These are phyloP conservation scores for Picochlorum sp. DNA, from an alignment of 139 green algal species.

Conservation along the genomic window DNA sequence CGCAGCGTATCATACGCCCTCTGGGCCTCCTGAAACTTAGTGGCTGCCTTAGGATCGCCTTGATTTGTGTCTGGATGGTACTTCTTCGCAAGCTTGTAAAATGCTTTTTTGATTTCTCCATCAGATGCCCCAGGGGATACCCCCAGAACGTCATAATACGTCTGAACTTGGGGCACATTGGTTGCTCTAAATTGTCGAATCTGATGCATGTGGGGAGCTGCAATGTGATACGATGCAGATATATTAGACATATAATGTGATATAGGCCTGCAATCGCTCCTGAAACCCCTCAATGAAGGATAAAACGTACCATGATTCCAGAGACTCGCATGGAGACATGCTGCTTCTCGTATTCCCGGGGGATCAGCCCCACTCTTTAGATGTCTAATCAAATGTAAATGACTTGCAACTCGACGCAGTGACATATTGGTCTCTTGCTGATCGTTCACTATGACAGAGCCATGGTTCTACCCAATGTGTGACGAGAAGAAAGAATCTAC, in stretches of 20 bases:
- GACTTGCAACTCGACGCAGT: too few relatives aligned
- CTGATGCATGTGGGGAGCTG: background rate
- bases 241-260: background rate
- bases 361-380: too few relatives aligned
- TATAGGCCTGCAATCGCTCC: background rate
- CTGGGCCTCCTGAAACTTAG: constrained; percentile 78
- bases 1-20: constrained; percentile 83
- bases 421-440: too few relatives aligned
- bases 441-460: too few relatives aligned
- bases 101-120: constrained; percentile 83
- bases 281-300: too few relatives aligned
- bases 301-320: too few relatives aligned
- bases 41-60: constrained; percentile 61
- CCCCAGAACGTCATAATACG: constrained; percentile 76
- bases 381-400: too few relatives aligned
- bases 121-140: constrained; percentile 51
- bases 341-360: too few relatives aligned
- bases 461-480: too few relatives aligned
- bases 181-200: background rate
- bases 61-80: constrained; percentile 91
- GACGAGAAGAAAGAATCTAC: too few relatives aligned
- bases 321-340: too few relatives aligned
- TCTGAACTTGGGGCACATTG: background rate
- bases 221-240: background rate
- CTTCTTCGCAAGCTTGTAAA: constrained; percentile 83